phyloP scores from a whole-genome alignment of 176 grass and related monocot species.

The Dactylis glomerata region DNA sequence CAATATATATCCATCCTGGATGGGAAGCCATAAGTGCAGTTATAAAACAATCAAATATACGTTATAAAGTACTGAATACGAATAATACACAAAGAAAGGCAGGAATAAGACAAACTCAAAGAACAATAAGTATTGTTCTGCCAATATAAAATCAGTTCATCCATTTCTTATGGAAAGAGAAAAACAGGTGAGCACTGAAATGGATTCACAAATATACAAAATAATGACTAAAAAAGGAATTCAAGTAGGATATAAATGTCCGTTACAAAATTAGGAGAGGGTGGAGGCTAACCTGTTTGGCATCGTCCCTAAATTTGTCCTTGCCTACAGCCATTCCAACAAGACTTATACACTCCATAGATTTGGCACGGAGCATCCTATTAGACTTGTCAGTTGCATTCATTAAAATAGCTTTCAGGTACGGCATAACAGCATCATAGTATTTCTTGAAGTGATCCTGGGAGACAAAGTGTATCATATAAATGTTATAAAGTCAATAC shows the following conservation, averaged over 20 bases:
- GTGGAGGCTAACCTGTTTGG: slow-evolving; percentile 64
- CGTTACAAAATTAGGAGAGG: slow-evolving; percentile 3
- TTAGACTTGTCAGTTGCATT: slow-evolving; percentile 99
- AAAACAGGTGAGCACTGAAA: background rate
- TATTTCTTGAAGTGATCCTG: slow-evolving; percentile 98
- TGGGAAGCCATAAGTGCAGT: background rate
- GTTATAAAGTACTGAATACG: background rate
- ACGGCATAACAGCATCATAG: slow-evolving; percentile 98
- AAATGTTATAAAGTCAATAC: background rate
- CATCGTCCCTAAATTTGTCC: slow-evolving; percentile 96
- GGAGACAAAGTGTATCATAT: slow-evolving; percentile 15
- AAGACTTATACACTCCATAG: slow-evolving; percentile 99
- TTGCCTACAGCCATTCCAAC: slow-evolving; percentile 99
- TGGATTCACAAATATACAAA: background rate
- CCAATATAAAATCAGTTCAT: background rate
- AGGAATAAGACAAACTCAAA: background rate
- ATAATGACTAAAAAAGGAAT: background rate
- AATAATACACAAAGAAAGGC: background rate
- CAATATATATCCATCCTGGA: background rate
- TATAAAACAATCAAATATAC: background rate
- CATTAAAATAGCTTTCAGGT: slow-evolving; percentile 94
- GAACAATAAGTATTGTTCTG: background rate
- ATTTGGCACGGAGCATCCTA: slow-evolving; percentile 96
- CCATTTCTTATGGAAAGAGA: background rate
- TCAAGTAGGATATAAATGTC: background rate